Base-by-base conservation (phyloP, 805 yeast genomes). In the Candida stauntonica region DNA sequence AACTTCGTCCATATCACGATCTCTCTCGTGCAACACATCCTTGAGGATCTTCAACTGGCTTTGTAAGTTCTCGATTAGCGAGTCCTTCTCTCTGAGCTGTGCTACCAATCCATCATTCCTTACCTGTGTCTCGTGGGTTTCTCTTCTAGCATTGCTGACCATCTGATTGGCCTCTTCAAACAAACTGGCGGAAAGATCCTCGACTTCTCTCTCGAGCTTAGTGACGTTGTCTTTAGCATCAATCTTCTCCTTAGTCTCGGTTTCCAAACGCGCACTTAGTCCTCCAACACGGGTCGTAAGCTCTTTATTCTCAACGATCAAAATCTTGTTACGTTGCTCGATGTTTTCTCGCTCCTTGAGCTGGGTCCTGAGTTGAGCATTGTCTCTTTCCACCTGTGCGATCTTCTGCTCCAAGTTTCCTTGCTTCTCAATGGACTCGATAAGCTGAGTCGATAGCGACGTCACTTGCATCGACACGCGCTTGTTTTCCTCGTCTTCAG, bases 101-200 rank as follows among this genome's bases (percentile, higher is more conserved):
- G 64, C 67, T 1, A 64, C 50, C 33, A 84, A 57, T 46, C 72
- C 77, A 24, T 71, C 63, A 50, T 83, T 83, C 47, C 79, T 76
- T 35, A 74, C 60, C 49, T 79, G 77, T 44, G 68, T 68, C 24
- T 75, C 77, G 53, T 79, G 71, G 5, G 80, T 73, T 40, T 81
- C 83, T 37, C 77, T 69, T 43, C 85, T 75, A 0, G 95, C 95
- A 45, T 79, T 76, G 34, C 82, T 77, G 6, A 86, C 96, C 86
- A 86, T 85, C 35, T 73, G 71, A 55, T 86, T 86, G 12, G 96
- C 96, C 55, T 87, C 93, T 45, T 77, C 82, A 55, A 86, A 86
- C 23, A 86, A 62, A 1, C 88, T 77, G 2, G 81, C 86, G 1
- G 88, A 76, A 33, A 86, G 62, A 28, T 86, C 95, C 54, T 85